Evolutionary conservation across 106 monocot genomes (phyloP), one percentile per base, ranked within the genome.

Genomic region (Triglochin maritima): DNA sequence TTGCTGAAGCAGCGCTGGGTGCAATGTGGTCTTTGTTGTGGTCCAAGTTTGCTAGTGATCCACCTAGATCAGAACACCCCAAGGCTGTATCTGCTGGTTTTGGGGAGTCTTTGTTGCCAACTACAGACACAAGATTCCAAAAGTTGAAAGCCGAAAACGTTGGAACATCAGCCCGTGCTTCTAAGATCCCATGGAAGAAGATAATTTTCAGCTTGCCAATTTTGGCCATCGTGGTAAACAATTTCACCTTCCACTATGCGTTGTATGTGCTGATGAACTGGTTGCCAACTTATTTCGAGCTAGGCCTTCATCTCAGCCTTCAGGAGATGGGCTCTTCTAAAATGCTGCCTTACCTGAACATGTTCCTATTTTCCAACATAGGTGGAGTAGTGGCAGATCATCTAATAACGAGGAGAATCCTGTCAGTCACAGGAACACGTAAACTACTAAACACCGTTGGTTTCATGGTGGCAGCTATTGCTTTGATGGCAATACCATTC

Each of bases 191-290:
- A 59, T 95, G 95, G 95, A 77, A 69, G 50, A 85, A 56, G 73
- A 85, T 95, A 43, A 67, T 95, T 6, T 77, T 81, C 64, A 90
- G 90, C 66, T 76, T 78, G 59, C 90, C 91, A 1, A 84, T 95
- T 59, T 94, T 87, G 89, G 89, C 89, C 11, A 94, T 94, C 41
- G 84, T 94, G 44, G 85, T 80, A 17, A 95, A 95, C 71, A 90
- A 90, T 67, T 95, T 87, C 83, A 90, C 90, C 2, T 95, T 95
- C 72, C 95, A 95, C 62, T 90, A 95, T 70, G 90, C 95, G 9
- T 60, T 95, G 17, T 95, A 95, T 49, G 87, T 95, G 49, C 72
- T 95, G 59, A 95, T 95, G 95, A 95, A 95, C 69, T 95, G 95
- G 95, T 64, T 95, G 16, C 95, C 95, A 11, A 95, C 95, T 13